Evolutionary conservation across 495 filamentous ascomycete species (phyloP).

Genomic region (Hypoxylon rickii): DNA sequence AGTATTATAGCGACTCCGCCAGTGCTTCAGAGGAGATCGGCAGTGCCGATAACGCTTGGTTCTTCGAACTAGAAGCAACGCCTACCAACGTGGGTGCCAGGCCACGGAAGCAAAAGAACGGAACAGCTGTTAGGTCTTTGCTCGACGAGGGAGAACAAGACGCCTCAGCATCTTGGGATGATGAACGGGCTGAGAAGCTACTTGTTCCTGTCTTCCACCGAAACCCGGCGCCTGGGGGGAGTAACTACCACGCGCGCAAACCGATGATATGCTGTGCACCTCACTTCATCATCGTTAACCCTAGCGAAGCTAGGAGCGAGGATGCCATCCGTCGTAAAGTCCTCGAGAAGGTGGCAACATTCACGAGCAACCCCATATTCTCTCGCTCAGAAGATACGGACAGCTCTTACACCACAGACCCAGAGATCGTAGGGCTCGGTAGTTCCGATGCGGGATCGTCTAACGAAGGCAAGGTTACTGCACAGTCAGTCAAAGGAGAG

Average conservation of each 20-base stretch:
- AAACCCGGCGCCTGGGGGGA: conserved; percentile 18
- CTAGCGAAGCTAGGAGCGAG: conserved; percentile 54
- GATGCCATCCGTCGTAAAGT: conserved; percentile 57
- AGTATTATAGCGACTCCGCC: conserved; percentile 69
- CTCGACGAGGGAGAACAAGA: conserved; percentile 62
- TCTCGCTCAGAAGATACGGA: conserved; percentile 49
- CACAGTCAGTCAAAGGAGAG: conserved; percentile 81
- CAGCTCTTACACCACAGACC: conserved; percentile 60
- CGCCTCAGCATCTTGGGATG: conserved; percentile 57
- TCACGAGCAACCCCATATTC: conserved; percentile 51
- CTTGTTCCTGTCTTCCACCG: conserved; percentile 82
- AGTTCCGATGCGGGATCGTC: conserved; percentile 75
- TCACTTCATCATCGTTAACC: conserved; percentile 57
- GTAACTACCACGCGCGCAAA: conserved; percentile 28
- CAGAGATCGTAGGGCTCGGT: conserved; percentile 72
- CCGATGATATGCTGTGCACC: conserved; percentile 40
- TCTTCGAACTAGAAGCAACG: conserved; percentile 78
- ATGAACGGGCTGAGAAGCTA: conserved; percentile 69
- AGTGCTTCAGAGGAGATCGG: conserved; percentile 72
- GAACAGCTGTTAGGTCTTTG: conserved; percentile 45
- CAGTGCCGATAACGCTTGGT: conserved; percentile 64
- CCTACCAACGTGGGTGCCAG: conserved; percentile 75
- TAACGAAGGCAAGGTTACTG: conserved; percentile 70
- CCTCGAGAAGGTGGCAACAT: conserved; percentile 53
- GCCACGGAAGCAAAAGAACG: conserved; percentile 54